Conservation (phyloP, 2,329 filamentous ascomycete genomes). For the Fragosphaeria purpurea region DNA sequence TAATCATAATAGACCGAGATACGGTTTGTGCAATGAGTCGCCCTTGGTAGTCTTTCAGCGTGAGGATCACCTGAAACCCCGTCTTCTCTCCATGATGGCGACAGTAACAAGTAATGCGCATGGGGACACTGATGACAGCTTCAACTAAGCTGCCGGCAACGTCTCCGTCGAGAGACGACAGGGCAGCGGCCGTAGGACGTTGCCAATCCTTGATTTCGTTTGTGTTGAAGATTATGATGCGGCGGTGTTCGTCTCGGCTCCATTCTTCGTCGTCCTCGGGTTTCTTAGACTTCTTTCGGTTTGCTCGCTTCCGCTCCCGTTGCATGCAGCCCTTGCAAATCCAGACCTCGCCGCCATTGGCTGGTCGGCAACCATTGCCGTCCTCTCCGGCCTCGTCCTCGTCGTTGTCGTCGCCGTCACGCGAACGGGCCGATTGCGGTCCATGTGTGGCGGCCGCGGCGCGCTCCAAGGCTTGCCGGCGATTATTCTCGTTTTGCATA, state of each 20-base stretch:
- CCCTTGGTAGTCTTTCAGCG: constrained; percentile 71
- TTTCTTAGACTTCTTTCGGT: constrained; percentile 87
- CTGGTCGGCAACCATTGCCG: constrained; percentile 60
- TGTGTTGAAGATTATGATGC: constrained; percentile 87
- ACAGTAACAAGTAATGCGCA: constrained; percentile 97
- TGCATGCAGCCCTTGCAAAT: constrained; percentile 90
- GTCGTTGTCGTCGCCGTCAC: constrained; percentile 42
- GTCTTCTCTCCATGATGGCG: constrained; percentile 89
- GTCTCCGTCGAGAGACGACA: constrained; percentile 8
- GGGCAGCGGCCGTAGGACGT: constrained; percentile 34
- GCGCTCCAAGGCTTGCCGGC: constrained; percentile 55
- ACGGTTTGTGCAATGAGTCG: constrained; percentile 75
- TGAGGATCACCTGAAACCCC: constrained; percentile 90
- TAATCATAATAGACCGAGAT: constrained; percentile 87
- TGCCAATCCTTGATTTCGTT: constrained; percentile 80
- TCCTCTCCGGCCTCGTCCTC: constrained; percentile 26
- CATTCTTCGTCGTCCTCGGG: constrained; percentile 86
- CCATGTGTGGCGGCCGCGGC: constrained; percentile 35
- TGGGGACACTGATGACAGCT: constrained; percentile 60
- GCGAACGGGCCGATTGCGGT: constrained; percentile 17
- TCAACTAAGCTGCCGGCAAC: constrained; percentile 27
- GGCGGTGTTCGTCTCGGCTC: constrained; percentile 66
- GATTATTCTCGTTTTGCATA: constrained; percentile 62
- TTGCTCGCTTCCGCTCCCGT: constrained; percentile 81
- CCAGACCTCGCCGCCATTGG: constrained; percentile 85